Percentiles rank a stretch among this genome's conserved stretches.
These are phyloP conservation scores for Castanopsis chinensis DNA, from an alignment of 306 rosid genomes.

Conservation along the genomic window DNA sequence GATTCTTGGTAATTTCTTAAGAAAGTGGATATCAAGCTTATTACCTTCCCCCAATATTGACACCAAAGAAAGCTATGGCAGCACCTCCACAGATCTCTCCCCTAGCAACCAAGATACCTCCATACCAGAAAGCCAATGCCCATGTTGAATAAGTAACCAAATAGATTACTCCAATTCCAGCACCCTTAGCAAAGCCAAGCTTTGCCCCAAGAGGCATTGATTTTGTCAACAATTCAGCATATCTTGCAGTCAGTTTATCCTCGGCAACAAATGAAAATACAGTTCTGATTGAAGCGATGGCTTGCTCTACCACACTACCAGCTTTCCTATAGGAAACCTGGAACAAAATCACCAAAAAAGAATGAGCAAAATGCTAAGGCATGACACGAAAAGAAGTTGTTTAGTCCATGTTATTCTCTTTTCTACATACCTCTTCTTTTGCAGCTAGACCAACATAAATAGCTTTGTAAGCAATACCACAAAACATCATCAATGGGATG, in stretches of 20 bases:
- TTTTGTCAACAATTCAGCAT: conserved; percentile 44
- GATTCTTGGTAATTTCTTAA: background rate
- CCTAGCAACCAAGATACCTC: conserved; percentile 52
- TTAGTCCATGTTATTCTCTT: background rate
- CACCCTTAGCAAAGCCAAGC: conserved; percentile 85
- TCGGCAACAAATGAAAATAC: conserved; percentile 86
- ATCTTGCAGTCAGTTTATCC: conserved; percentile 53
- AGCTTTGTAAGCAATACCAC: conserved; percentile 84
- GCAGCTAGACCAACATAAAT: conserved; percentile 76
- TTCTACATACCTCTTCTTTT: conserved; percentile 68
- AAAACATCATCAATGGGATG: conserved; percentile 78
- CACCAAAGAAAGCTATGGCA: conserved; percentile 91
- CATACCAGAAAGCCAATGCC: conserved; percentile 96
- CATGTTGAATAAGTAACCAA: conserved; percentile 81
- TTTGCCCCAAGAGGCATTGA: conserved; percentile 71
- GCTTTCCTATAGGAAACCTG: conserved; percentile 77
- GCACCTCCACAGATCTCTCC: conserved; percentile 67
- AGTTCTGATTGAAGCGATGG: conserved; percentile 80
- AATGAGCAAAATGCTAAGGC: conserved; percentile 20
- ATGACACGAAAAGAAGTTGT: background rate
- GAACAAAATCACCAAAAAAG: background rate
- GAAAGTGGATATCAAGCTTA: conserved; percentile 4
- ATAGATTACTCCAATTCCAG: conserved; percentile 81
- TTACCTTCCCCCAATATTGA: conserved; percentile 88
- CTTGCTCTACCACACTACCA: conserved; percentile 75